A percentile compares a stretch with the other conserved stretches of the same genome.
Conservation (phyloP, 495 filamentous ascomycete genomes). For the Aspergillus mulundensis region DNA sequence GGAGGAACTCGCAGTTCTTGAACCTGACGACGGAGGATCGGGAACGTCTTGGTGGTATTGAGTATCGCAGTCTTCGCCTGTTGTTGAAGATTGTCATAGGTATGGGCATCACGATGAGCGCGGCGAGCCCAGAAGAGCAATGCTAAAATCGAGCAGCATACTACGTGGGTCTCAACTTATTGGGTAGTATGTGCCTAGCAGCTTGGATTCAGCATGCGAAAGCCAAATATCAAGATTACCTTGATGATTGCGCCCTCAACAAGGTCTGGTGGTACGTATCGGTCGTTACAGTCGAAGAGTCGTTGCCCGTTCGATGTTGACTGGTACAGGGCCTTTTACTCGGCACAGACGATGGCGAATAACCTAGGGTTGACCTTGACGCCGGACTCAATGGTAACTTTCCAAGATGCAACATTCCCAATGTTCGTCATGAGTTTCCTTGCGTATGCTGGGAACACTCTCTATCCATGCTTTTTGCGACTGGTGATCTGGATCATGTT, state of each 20-base stretch:
- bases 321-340: constrained; percentile 28
- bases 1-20: constrained; percentile 74
- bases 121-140: not conserved
- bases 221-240: constrained; percentile 49
- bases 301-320: not conserved
- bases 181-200: constrained; percentile 59
- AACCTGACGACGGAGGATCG: constrained; percentile 58
- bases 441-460: constrained; percentile 78
- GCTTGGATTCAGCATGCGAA: constrained; percentile 64
- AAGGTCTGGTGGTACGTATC: constrained; percentile 64
- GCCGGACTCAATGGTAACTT: constrained; percentile 78
- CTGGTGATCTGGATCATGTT: constrained; percentile 70
- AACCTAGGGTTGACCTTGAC: constrained; percentile 69
- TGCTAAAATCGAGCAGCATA: constrained; percentile 38
- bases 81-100: constrained; percentile 50
- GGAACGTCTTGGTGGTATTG: constrained; percentile 59
- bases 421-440: constrained; percentile 67
- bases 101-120: constrained; percentile 11
- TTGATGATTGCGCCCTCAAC: constrained; percentile 52
- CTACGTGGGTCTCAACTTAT: constrained; percentile 59
- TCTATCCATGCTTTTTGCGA: constrained; percentile 75
- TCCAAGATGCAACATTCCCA: constrained; percentile 63
- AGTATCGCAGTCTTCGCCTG: constrained; percentile 58
- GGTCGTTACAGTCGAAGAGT: not conserved
- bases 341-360: constrained; percentile 30